These are phyloP conservation scores for Lolium rigidum DNA, from an alignment of 176 grass and related monocot genomes.

Conservation along the genomic window DNA sequence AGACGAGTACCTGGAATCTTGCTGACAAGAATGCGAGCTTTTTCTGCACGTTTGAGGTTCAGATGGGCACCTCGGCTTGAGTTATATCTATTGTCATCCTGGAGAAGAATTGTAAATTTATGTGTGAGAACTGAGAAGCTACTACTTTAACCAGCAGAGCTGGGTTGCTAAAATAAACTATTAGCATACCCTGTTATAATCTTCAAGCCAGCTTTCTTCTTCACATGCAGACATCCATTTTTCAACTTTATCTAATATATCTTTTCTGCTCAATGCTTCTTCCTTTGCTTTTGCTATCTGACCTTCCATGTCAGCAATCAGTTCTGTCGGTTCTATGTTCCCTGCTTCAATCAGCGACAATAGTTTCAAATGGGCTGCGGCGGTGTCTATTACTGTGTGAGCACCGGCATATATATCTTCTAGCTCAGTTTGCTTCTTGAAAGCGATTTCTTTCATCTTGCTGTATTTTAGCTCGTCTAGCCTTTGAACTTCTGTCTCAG, in stretches of 20 bases:
- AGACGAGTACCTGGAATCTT: conserved; percentile 90
- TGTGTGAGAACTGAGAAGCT: conserved; percentile 39
- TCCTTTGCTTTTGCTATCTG: conserved; percentile 95
- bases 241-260: conserved; percentile 97
- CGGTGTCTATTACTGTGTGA: conserved; percentile 88
- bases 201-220: conserved; percentile 99
- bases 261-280: conserved; percentile 94
- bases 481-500: conserved; percentile 84
- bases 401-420: conserved; percentile 83
- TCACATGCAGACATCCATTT: conserved; percentile 98
- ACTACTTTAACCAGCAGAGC: conserved; percentile 13
- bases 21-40: conserved; percentile 92
- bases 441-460: conserved; percentile 95
- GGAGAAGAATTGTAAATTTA: conserved; percentile 35
- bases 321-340: conserved; percentile 92
- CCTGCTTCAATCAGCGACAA: conserved; percentile 79
- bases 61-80: conserved; percentile 96
- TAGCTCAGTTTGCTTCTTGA: conserved; percentile 85
- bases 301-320: conserved; percentile 94
- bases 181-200: conserved; percentile 82
- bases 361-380: conserved; percentile 79
- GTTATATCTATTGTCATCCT: conserved; percentile 99
- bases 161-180: conserved; percentile 28
- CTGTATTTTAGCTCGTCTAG: conserved; percentile 80
- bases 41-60: conserved; percentile 98